Evolutionary conservation across 352 stramenopile species (phyloP), one percentile per base, ranked within the genome.

Genomic region (Globisporangium heterothallicum): DNA sequence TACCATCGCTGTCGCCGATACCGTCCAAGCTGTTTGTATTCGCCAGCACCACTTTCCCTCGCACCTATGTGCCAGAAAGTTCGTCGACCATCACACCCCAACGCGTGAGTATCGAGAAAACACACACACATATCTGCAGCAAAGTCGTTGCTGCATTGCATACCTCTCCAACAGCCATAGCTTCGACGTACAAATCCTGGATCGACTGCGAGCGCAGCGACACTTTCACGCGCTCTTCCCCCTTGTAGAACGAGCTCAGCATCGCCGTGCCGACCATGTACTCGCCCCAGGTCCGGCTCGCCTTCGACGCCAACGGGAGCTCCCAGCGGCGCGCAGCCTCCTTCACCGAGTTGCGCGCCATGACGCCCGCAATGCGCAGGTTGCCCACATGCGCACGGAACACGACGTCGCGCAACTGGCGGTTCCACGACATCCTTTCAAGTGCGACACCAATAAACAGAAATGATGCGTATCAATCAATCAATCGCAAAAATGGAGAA

Each of bases 161-260:
- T 29, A 86, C 77, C 70, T 94, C 84, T 45, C 84, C 84, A 32
- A 88, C 77, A 1, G 77, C 78, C 61, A 94, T 78, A 1, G 77
- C 63, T 53, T 94, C 84, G 13, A 85, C 73, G 49, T 90, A 92
- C 4, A 92, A 56, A 54, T 92, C 78, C n/a, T 75, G 71, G 25
- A 86, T 77, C 49, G 66, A 62, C n/a, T 69, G 64, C 43, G 77
- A 81, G 24, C 71, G 81, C 34, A 94, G 63, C 45, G 72, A 66
- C 67, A 85, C 56, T 53, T 91, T 89, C 53, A 94, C 66, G 44
- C 84, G 84, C 64, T 94, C 84, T 53, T 94, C 79, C 51, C 79
- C 78, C 56, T 94, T 94, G 59, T 80, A 92, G 59, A 94, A 90
- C 5, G 84, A 82, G 64, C 80, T 87, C n/a, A 92, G 59, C 84